Conservation (phyloP, 2,329 filamentous ascomycete species). For the Hymenoscyphus repandus region DNA sequence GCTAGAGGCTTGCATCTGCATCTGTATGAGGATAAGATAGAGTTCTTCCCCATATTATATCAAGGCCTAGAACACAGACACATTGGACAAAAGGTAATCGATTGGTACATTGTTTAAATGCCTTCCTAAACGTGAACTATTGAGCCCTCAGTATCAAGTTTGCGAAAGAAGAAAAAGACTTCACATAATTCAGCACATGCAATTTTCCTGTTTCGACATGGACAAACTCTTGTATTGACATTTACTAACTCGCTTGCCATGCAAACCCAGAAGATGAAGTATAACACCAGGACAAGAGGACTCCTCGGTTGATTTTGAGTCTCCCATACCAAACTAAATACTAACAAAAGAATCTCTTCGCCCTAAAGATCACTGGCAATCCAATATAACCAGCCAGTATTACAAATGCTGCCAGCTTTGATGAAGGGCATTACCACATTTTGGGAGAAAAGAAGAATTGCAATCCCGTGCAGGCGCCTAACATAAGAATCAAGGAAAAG, state of each 20-base stretch:
- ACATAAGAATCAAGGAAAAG: conserved; percentile 14
- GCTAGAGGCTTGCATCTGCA: not conserved
- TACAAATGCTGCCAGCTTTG: conserved; percentile 24
- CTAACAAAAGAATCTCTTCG: conserved; percentile 16
- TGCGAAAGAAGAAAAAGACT: too few relatives aligned
- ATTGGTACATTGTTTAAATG: too few relatives aligned
- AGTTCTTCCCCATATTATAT: not conserved
- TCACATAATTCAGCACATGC: too few relatives aligned
- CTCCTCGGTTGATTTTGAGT: not conserved
- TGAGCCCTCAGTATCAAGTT: too few relatives aligned
- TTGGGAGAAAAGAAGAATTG: conserved; percentile 10
- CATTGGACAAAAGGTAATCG: not conserved
- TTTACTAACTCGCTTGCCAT: conserved; percentile 5
- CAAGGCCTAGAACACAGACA: not conserved
- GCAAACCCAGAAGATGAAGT: conserved; percentile 1
- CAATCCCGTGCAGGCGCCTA: conserved; percentile 14
- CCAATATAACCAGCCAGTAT: conserved; percentile 18
- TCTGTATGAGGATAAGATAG: not conserved
- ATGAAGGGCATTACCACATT: conserved; percentile 17
- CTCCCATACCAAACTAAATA: conserved; percentile 9
- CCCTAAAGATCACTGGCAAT: conserved; percentile 6
- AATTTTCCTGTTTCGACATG: too few relatives aligned
- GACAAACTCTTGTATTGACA: not conserved
- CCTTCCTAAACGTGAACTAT: too few relatives aligned
- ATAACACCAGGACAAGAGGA: conserved; percentile 3